Evolutionary conservation across 768 basidiomycete species (phyloP).

Genomic region (Mycena indigotica): DNA sequence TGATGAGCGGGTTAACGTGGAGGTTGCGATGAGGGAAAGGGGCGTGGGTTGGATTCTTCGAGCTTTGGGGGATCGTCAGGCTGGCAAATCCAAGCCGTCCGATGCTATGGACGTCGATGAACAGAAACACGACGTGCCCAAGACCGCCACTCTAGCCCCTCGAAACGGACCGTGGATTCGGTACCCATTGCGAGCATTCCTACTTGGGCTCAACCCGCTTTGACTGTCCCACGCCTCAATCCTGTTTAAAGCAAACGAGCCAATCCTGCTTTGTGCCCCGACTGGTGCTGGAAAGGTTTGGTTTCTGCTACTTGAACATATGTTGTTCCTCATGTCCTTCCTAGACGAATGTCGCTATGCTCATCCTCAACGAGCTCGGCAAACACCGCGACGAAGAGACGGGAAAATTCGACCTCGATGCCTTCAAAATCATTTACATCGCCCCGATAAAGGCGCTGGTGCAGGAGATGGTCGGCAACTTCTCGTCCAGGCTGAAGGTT

Average conservation of each 20-base stretch:
- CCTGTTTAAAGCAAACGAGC: conserved; percentile 93
- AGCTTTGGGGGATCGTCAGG: conserved; percentile 80
- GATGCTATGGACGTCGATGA: conserved; percentile 83
- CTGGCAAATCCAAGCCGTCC: conserved; percentile 42
- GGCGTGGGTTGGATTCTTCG: conserved; percentile 94
- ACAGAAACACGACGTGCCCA: conserved; percentile 61
- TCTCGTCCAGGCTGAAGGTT: conserved; percentile 68
- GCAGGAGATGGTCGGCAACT: conserved; percentile 98
- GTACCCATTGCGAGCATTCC: conserved; percentile 77
- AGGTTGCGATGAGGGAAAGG: conserved; percentile 98
- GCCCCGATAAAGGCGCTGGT: conserved; percentile 99
- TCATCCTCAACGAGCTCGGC: conserved; percentile 87
- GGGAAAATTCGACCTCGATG: conserved; percentile 78
- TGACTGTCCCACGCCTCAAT: conserved; percentile 81
- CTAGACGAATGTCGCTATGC: conserved; percentile 97
- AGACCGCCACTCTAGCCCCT: conserved; percentile 84
- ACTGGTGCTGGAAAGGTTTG: conserved; percentile 97
- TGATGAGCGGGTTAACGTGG: conserved; percentile 88
- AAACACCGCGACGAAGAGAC: conserved; percentile 86
- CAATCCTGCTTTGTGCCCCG: conserved; percentile 93
- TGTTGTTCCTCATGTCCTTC: conserved; percentile 9
- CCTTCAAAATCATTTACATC: conserved; percentile 96
- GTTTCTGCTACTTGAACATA: too few relatives aligned
- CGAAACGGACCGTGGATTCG: conserved; percentile 77
- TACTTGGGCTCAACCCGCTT: conserved; percentile 85